Conservation (phyloP, 208 protist genomes). For the Lotmaria passim region DNA sequence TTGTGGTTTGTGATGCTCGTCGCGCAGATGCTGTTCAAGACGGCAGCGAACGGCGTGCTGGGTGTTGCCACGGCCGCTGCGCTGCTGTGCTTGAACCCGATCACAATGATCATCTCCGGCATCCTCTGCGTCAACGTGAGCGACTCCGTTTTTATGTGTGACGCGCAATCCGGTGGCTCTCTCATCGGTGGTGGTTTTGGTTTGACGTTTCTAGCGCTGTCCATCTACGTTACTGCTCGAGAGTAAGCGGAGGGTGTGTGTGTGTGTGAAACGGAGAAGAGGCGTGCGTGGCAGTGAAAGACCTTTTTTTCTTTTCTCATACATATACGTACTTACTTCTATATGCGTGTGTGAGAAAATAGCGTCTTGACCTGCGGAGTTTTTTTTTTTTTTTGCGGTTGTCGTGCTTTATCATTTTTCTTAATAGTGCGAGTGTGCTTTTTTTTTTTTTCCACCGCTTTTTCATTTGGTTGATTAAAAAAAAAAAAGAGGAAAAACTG, state of each 20-base stretch:
- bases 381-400: too few relatives aligned
- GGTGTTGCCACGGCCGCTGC: conserved; percentile 64
- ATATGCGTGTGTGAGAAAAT: too few relatives aligned
- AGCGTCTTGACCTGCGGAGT: too few relatives aligned
- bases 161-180: conserved; percentile 48
- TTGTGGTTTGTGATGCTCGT: conserved; percentile 72
- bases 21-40: conserved; percentile 61
- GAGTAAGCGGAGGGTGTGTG: conserved; percentile 12
- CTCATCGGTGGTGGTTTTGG: conserved; percentile 77
- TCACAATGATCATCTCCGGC: conserved; percentile 70
- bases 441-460: too few relatives aligned
- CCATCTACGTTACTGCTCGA: conserved; percentile 67
- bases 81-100: conserved; percentile 71
- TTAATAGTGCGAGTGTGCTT: too few relatives aligned
- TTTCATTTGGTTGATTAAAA: too few relatives aligned
- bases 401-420: too few relatives aligned
- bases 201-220: conserved; percentile 50
- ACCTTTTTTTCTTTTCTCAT: too few relatives aligned
- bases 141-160: conserved; percentile 77
- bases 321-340: too few relatives aligned
- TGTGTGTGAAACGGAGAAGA: too few relatives aligned
- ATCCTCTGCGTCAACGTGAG: conserved; percentile 65
- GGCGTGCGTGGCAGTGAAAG: too few relatives aligned
- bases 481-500: too few relatives aligned
- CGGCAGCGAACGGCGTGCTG: conserved; percentile 53